Conservation (phyloP, 176 grass and related monocot species). For the Rhynchospora tenuis region DNA sequence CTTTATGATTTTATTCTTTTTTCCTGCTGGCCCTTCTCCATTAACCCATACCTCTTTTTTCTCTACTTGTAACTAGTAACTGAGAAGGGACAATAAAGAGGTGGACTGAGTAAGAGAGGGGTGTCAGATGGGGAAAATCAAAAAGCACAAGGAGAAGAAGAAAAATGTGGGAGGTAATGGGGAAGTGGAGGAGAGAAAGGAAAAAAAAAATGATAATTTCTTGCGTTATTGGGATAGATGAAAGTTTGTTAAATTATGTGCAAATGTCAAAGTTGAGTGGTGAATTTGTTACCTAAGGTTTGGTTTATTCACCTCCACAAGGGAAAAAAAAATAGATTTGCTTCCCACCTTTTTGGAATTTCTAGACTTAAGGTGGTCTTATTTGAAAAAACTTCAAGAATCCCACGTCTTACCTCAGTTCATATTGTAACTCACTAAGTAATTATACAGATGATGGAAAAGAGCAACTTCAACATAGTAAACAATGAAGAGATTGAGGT, state of each 20-base stretch:
- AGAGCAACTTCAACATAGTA: conserved; percentile 98
- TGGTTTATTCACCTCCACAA: not conserved
- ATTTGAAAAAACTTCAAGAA: not conserved
- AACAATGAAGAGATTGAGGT: conserved; percentile 89
- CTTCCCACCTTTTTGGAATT: not conserved
- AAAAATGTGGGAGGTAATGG: not conserved
- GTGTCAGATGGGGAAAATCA: not conserved
- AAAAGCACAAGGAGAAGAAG: not conserved
- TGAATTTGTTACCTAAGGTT: not conserved
- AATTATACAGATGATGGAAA: conserved; percentile 71
- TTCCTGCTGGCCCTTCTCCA: not conserved
- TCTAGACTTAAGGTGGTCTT: not conserved
- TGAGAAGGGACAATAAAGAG: not conserved
- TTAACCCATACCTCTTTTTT: not conserved
- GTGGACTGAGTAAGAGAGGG: not conserved
- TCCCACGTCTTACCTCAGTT: not conserved
- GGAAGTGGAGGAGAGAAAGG: not conserved
- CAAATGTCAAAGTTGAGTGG: not conserved
- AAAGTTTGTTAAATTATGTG: not conserved
- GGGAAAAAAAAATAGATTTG: not conserved
- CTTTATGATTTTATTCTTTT: not conserved
- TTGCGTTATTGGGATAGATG: not conserved
- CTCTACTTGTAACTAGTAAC: not conserved
- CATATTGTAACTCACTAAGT: conserved; percentile 26
- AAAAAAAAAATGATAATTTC: not conserved